A percentile compares a stretch with the other conserved stretches of the same genome.
These are phyloP conservation scores for Candida andamanensis DNA, from an alignment of 805 yeast genomes.

Conservation along the genomic window DNA sequence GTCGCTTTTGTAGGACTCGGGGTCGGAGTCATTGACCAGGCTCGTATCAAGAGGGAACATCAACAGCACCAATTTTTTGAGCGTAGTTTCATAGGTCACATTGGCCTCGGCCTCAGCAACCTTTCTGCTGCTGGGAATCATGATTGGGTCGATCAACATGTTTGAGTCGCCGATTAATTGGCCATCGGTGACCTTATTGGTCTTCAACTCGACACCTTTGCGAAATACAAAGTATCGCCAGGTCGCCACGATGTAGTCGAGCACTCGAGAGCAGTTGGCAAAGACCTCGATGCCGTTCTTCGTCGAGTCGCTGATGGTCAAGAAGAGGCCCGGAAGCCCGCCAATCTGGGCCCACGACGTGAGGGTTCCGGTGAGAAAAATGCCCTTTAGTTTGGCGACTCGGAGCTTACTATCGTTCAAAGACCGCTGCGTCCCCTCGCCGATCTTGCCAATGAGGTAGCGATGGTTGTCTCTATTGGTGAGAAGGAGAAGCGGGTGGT, in stretches of 20 bases:
- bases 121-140: slow-evolving; percentile 11
- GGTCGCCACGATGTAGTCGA: slow-evolving; percentile 56
- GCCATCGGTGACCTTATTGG: slow-evolving; percentile 25
- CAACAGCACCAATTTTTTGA: slow-evolving; percentile 37
- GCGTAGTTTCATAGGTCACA: slow-evolving; percentile 1
- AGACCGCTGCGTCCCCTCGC: slow-evolving; percentile 84
- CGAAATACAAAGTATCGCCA: slow-evolving; percentile 89
- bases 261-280: slow-evolving; percentile 33
- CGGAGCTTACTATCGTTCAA: slow-evolving; percentile 56
- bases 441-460: slow-evolving; percentile 70
- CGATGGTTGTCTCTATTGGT: slow-evolving; percentile 45
- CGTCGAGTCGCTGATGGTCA: slow-evolving; percentile 80
- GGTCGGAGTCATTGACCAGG: slow-evolving; percentile 31
- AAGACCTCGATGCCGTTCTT: slow-evolving; percentile 49
- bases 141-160: slow-evolving; percentile 35
- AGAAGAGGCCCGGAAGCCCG: slow-evolving; percentile 87
- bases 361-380: slow-evolving; percentile 76
- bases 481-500: slow-evolving; percentile 52
- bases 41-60: slow-evolving; percentile 56
- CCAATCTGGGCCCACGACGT: slow-evolving; percentile 70
- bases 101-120: background rate
- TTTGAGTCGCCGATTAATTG: slow-evolving; percentile 30
- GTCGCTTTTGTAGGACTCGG: slow-evolving; percentile 33
- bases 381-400: slow-evolving; percentile 52
- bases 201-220: slow-evolving; percentile 53